Conservation (phyloP, 129 eudicot species). For the Helianthus annuus region DNA sequence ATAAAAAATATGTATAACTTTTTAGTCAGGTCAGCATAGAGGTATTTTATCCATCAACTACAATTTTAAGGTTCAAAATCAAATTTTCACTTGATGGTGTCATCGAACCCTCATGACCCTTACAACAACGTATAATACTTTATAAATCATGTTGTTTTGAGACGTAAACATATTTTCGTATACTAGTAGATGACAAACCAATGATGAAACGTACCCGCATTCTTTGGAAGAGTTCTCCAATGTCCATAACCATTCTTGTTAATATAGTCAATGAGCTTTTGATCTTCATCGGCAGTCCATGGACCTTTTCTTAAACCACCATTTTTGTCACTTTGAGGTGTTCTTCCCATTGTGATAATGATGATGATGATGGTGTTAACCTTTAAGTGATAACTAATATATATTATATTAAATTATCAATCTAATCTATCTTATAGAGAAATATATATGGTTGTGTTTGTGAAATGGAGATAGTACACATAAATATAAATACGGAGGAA, state of each 20-base stretch:
- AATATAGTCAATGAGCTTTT: constrained; percentile 31
- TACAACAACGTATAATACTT: no score
- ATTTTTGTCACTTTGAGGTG: constrained; percentile 32
- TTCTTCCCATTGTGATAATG: constrained; percentile 29
- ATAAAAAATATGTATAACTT: not conserved
- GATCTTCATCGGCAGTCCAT: constrained; percentile 44
- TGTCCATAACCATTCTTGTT: constrained; percentile 36
- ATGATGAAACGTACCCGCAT: constrained; percentile 25
- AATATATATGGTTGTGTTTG: constrained; percentile 7
- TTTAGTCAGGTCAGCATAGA: not conserved
- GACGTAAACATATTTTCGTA: no score
- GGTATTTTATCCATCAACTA: not conserved
- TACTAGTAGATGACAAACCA: not conserved
- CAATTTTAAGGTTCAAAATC: not conserved
- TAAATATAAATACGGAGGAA: constrained; percentile 1
- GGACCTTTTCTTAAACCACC: constrained; percentile 41
- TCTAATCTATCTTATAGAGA: not conserved
- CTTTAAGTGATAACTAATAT: not conserved
- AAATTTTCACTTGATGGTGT: not conserved
- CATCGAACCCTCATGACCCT: no score
- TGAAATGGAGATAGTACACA: not conserved
- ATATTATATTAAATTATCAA: not conserved
- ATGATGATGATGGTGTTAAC: not conserved
- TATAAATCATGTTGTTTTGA: no score
- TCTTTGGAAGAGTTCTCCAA: constrained; percentile 43